These are phyloP conservation scores for Teratosphaeria viscida DNA, from an alignment of 2,329 filamentous ascomycete species.

Conservation along the genomic window DNA sequence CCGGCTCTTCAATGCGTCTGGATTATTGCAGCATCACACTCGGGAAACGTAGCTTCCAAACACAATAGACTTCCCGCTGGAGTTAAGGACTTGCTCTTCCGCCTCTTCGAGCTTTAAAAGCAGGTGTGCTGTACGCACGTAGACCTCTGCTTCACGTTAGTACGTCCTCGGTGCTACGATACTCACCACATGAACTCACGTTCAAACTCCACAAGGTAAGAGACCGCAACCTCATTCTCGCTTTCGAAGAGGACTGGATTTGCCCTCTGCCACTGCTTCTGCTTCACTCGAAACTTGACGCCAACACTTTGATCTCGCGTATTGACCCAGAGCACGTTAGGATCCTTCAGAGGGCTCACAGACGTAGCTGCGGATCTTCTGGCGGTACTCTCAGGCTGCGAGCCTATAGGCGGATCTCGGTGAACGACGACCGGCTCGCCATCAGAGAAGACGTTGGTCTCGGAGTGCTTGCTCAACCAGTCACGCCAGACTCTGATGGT, in stretches of 20 bases:
- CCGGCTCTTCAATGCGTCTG: too few relatives aligned
- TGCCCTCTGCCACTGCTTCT: constrained; percentile 36
- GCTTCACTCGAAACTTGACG: constrained; percentile 54
- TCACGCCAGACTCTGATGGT: constrained; percentile 61
- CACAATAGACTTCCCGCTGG: constrained; percentile 56
- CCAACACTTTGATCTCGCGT: constrained; percentile 50
- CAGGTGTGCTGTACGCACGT: constrained; percentile 54
- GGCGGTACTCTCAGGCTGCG: constrained; percentile 4
- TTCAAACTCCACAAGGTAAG: constrained; percentile 62
- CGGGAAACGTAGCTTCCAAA: constrained; percentile 40
- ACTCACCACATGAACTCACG: constrained; percentile 38
- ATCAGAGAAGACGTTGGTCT: constrained; percentile 21
- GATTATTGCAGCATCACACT: constrained; percentile 1
- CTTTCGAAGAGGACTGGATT: constrained; percentile 45
- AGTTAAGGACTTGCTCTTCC: constrained; percentile 47
- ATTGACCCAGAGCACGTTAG: constrained; percentile 58
- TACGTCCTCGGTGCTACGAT: background rate
- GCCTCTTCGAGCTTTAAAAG: constrained; percentile 57
- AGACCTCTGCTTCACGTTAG: constrained; percentile 43
- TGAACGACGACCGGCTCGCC: constrained; percentile 18
- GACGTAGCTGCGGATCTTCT: constrained; percentile 13
- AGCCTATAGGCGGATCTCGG: constrained; percentile 8
- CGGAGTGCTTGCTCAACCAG: constrained; percentile 50
- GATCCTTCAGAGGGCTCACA: constrained; percentile 23
- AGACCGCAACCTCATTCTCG: constrained; percentile 56